Evolutionary conservation across 805 yeast genomes (phyloP).

Genomic region (Isabelozyma gotoi): DNA sequence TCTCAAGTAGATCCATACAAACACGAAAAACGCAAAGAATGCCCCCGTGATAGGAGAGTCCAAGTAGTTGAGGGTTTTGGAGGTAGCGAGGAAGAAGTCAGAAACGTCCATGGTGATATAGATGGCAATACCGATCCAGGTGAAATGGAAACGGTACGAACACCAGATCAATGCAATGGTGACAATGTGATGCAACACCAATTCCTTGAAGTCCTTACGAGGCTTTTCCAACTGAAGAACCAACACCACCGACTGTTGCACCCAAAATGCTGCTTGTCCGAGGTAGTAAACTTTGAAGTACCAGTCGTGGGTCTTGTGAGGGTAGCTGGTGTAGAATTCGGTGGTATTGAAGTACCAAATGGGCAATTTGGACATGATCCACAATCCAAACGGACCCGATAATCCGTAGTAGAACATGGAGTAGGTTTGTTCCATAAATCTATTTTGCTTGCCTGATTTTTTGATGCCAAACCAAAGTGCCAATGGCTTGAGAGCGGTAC

Average conservation of each 20-base stretch:
- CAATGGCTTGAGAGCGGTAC: constrained; percentile 69
- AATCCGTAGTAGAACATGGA: constrained; percentile 76
- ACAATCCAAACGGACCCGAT: constrained; percentile 84
- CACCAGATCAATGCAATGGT: constrained; percentile 84
- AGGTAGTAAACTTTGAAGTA: constrained; percentile 80
- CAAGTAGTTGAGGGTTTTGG: constrained; percentile 86
- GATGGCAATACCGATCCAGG: constrained; percentile 90
- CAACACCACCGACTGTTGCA: constrained; percentile 87
- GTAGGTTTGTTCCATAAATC: constrained; percentile 94
- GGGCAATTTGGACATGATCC: constrained; percentile 78
- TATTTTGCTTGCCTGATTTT: constrained; percentile 55
- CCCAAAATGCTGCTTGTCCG: constrained; percentile 96
- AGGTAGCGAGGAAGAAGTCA: constrained; percentile 80
- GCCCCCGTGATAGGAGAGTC: constrained; percentile 64
- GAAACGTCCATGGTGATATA: constrained; percentile 96
- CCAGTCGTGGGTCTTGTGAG: constrained; percentile 73
- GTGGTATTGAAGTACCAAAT: constrained; percentile 88
- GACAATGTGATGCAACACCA: constrained; percentile 89
- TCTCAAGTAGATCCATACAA: constrained; percentile 83
- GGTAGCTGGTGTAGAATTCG: constrained; percentile 76
- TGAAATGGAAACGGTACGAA: constrained; percentile 91
- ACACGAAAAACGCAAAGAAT: constrained; percentile 66
- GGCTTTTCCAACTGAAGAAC: constrained; percentile 88
- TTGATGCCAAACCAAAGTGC: constrained; percentile 55
- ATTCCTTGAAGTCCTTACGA: constrained; percentile 88